Base-by-base conservation (phyloP, 1,284 basidiomycete species). In the Naganishia liquefaciens region DNA sequence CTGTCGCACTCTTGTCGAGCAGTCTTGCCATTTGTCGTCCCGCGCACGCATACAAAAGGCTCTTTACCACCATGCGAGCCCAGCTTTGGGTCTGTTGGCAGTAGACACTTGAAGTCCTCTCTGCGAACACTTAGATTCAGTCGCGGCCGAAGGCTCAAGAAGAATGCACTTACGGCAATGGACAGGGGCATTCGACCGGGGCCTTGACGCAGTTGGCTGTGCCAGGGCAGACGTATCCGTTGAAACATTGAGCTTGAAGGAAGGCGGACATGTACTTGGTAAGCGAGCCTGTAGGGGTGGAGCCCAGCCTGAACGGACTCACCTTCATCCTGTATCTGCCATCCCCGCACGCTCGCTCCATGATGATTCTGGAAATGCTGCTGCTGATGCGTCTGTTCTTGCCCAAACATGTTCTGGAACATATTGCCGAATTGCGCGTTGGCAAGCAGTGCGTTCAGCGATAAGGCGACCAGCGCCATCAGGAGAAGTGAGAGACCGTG, bases 251-350 rank as follows among this genome's bases (percentile, higher is more conserved):
- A 37, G 46, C 57, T 58, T 13, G n/a, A 46, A 23, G 39, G 33
- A 11, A 40, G 25, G 37, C n/a, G 6, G 13, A 1, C 30, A 33
- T 5, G 11, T 10, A 21, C 6, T 40, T 47, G 1, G 15, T 44
- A 5, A 30, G 6, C 23, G 28, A 23, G 17, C 7, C 28, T 10
- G 23, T 43, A n/a, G 3, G 21, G 9, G 28, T 17, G 21, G 2
- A 37, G 15, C n/a, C 9, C n/a, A 21, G n/a, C 42, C 4, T 23
- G n/a, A 25, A 10, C 19, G n/a, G 6, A 44, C 57, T 49, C 46
- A 60, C 57, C 57, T 50, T 60, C 57, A 21, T 60, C 57, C 33
- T 60, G 57, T 28, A 60, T 60, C 46, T 50, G 57, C 57, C 57
- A 60, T 21, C 57, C 57, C 10, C 46, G 57, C 23, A 60, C 46